Evolutionary conservation across 352 stramenopile genomes (phyloP).

Genomic region (Pythium chondricola): DNA sequence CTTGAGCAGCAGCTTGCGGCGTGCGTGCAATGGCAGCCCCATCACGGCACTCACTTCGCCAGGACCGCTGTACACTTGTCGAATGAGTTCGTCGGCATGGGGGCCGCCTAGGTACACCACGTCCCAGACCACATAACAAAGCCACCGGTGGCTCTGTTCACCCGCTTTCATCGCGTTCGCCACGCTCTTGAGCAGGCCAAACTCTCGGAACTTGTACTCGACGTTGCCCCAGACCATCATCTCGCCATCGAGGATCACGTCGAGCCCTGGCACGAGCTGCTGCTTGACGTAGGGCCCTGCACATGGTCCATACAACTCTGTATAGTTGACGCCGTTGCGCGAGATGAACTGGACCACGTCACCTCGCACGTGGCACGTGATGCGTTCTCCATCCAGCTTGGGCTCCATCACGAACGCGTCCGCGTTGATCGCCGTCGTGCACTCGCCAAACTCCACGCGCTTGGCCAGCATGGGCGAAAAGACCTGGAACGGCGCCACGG

Average conservation of each 20-base stretch:
- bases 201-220: slow-evolving; percentile 68
- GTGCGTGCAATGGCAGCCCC: slow-evolving; percentile 57
- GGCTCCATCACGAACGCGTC: slow-evolving; percentile 80
- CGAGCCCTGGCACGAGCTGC: slow-evolving; percentile 47
- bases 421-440: slow-evolving; percentile 57
- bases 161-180: slow-evolving; percentile 47
- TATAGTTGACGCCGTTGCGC: slow-evolving; percentile 82
- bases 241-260: slow-evolving; percentile 81
- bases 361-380: slow-evolving; percentile 69
- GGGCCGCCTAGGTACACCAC: slow-evolving; percentile 63
- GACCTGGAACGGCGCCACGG: slow-evolving; percentile 76
- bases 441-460: slow-evolving; percentile 79
- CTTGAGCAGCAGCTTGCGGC: slow-evolving; percentile 52
- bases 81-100: slow-evolving; percentile 45
- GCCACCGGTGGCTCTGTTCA: slow-evolving; percentile 58
- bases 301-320: slow-evolving; percentile 53
- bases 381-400: slow-evolving; percentile 79
- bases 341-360: slow-evolving; percentile 76
- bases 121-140: slow-evolving; percentile 85
- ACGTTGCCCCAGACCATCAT: slow-evolving; percentile 88
- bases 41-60: slow-evolving; percentile 59
- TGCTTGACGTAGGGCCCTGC: slow-evolving; percentile 57
- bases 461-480: slow-evolving; percentile 86
- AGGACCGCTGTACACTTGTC: slow-evolving; percentile 53
- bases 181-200: slow-evolving; percentile 77